phyloP scores from a whole-genome alignment of 768 basidiomycete species.

The Tulasnella sp. region DNA sequence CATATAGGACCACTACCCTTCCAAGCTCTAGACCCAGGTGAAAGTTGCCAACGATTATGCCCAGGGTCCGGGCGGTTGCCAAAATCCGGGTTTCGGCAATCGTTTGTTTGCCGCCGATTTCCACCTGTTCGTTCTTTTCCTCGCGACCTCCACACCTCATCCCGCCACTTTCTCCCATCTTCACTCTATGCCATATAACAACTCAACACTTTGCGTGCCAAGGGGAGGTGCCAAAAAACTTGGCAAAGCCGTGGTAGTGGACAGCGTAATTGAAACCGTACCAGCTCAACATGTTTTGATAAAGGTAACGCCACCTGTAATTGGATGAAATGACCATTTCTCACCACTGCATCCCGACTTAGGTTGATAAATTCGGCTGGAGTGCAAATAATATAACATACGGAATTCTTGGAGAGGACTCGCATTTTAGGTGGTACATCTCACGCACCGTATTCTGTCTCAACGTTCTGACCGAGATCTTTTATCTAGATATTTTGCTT shows the following conservation, averaged over 20 bases:
- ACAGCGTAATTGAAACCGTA: conserved; percentile 12
- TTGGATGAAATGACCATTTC: neutral
- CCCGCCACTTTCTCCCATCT: neutral
- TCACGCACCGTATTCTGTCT: neutral
- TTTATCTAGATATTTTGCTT: conserved; percentile 63
- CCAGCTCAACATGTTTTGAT: conserved; percentile 17
- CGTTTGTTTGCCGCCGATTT: conserved; percentile 2
- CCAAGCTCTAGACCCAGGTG: no score
- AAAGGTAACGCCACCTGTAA: neutral
- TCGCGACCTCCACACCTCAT: neutral
- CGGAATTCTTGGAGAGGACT: conserved; percentile 49
- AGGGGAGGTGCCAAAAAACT: conserved; percentile 15
- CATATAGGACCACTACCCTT: no score
- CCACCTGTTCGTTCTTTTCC: neutral
- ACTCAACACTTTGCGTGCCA: conserved; percentile 22
- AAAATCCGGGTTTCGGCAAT: neutral
- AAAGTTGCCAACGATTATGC: no score
- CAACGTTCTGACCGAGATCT: neutral
- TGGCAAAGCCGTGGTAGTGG: neutral
- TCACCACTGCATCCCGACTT: conserved; percentile 30
- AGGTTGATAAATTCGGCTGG: conserved; percentile 64
- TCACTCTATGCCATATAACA: conserved; percentile 2
- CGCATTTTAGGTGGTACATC: conserved; percentile 40
- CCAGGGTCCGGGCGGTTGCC: neutral
- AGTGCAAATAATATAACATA: conserved; percentile 71